Evolutionary conservation across 352 stramenopile species (phyloP), one percentile per base, ranked within the genome.

Genomic region (Albugo candida): DNA sequence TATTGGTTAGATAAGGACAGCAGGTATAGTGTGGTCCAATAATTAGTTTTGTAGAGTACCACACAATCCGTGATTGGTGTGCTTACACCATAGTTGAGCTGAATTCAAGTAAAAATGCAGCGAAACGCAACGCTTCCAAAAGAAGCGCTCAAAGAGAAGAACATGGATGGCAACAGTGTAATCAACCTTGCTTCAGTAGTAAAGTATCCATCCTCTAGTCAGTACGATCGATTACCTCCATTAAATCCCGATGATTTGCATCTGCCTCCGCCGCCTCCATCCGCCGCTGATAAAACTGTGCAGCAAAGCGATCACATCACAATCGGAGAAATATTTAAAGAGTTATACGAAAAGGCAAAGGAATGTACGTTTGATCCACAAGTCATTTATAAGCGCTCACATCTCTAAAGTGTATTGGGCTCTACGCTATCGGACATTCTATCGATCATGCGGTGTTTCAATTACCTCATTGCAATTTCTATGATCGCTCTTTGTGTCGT

Each of bases 161-260:
- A 31, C 24, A 31, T 31, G 24, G 24, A 31, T 8, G 8, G 3
- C 8, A 3, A 3, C 24, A 31, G 8, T 8, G 24, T 31, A 3
- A 31, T 31, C 24, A 31, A 8, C 24, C 24, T 31, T 31, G 24
- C 24, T 31, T 31, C 24, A 8, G 24, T 31, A 8, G 8, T 31
- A 31, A 31, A 31, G 24, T 31, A 31, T 31, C 24, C 24, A 31
- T 31, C 24, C 3, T 3, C 8, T 3, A 31, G 3, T 31, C 24
- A 31, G 50, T 17, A 55, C 50, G 43, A 36, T 31, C 24, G 24
- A 3, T 31, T 89, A 41, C 70, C 77, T 49, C 77, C 77, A 39
- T 55, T 91, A 40, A 91, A 91, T 55, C 77, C 77, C 19, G 77
- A 91, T 44, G 77, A 91, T 58, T 59, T 91, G 44, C 87, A 87